phyloP scores from a whole-genome alignment of 2,329 filamentous ascomycete species.

The Mycogone perniciosa region DNA sequence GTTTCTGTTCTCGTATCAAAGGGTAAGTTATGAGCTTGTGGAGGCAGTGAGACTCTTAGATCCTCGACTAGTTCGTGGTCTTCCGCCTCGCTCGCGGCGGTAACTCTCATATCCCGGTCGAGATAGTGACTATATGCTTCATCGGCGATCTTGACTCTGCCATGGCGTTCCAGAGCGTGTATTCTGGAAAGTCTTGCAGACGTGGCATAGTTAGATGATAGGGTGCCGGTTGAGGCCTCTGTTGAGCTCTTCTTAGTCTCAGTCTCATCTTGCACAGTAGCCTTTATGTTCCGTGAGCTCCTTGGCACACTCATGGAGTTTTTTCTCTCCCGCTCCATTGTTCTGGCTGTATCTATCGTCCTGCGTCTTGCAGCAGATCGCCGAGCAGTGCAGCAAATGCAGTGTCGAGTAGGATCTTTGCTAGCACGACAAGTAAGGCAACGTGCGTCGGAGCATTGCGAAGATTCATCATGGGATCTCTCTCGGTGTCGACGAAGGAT shows the following conservation, averaged over 20 bases:
- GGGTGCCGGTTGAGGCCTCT: too few species aligned
- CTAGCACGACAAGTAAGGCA: constrained; percentile 5
- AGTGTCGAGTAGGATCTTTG: constrained; percentile 1
- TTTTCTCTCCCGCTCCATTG: neutral
- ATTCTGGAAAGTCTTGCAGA: too few species aligned
- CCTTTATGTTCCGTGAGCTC: neutral
- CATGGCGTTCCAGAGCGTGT: too few species aligned
- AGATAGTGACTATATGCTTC: too few species aligned
- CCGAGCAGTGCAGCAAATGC: constrained; percentile 11
- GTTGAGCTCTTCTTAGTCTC: neutral
- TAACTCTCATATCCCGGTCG: neutral
- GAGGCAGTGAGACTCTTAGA: neutral
- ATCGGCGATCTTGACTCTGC: too few species aligned
- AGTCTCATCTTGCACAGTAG: neutral
- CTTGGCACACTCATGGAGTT: neutral
- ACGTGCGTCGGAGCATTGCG: neutral
- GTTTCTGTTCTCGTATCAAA: neutral
- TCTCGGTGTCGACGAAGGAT: constrained; percentile 3
- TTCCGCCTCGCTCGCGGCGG: neutral
- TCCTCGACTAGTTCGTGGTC: neutral
- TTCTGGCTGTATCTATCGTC: neutral
- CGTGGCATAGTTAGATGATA: too few species aligned
- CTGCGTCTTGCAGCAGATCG: neutral
- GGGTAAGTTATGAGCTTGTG: neutral
- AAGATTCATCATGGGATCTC: constrained; percentile 3